Evolutionary conservation across 1,139 yeast species (phyloP).

Genomic region (Pichia sp.): DNA sequence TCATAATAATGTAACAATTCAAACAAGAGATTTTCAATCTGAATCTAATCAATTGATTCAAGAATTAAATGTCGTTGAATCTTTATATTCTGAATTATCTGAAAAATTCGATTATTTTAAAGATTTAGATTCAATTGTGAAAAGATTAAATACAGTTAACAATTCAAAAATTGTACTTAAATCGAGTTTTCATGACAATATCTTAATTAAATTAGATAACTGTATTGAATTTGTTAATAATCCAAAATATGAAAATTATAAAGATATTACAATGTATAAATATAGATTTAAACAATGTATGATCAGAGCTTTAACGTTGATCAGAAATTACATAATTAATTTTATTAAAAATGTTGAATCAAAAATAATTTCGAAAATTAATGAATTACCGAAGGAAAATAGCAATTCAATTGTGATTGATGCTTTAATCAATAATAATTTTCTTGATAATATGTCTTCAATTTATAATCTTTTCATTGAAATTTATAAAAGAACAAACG

Average conservation of each 20-base stretch:
- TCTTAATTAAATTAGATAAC: slow-evolving; percentile 57
- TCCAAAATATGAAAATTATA: slow-evolving; percentile 43
- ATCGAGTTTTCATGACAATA: slow-evolving; percentile 43
- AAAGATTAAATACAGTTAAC: slow-evolving; percentile 57
- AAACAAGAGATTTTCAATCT: too few relatives aligned
- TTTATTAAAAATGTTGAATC: slow-evolving; percentile 45
- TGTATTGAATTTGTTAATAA: slow-evolving; percentile 45
- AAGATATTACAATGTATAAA: slow-evolving; percentile 64
- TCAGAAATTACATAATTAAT: slow-evolving; percentile 58
- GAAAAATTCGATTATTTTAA: slow-evolving; percentile 57
- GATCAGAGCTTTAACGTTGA: slow-evolving; percentile 73
- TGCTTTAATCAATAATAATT: slow-evolving; percentile 59
- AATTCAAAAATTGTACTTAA: slow-evolving; percentile 59
- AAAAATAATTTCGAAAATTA: slow-evolving; percentile 36
- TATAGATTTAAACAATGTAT: slow-evolving; percentile 78
- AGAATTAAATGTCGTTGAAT: too few relatives aligned
- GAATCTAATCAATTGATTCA: too few relatives aligned
- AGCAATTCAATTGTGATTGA: slow-evolving; percentile 39
- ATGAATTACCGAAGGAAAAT: too few relatives aligned
- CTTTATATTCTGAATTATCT: slow-evolving; percentile 46
- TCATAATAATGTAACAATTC: too few relatives aligned
- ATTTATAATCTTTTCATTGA: slow-evolving; percentile 45
- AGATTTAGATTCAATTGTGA: slow-evolving; percentile 62
- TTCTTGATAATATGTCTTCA: slow-evolving; percentile 39
- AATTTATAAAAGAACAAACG: slow-evolving; percentile 39